A percentile compares a stretch with the other conserved stretches of the same genome.
Evolutionary conservation across 2,329 filamentous ascomycete species (phyloP).

Genomic region (Calycina herbarum): DNA sequence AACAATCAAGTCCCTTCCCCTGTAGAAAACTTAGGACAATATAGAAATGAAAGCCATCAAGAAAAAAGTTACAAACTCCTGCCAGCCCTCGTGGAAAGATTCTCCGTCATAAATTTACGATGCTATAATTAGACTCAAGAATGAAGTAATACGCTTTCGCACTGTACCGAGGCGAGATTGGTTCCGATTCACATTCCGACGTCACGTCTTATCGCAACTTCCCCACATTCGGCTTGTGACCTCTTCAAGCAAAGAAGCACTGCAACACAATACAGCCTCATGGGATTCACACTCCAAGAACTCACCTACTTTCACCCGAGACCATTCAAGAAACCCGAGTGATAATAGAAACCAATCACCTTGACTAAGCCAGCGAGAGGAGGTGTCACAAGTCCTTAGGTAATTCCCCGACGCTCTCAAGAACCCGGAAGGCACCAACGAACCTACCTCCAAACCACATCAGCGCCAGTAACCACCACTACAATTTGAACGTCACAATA

Average conservation of each 20-base stretch:
- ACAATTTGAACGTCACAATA: not conserved
- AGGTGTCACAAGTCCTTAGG: not conserved
- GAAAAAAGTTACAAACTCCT: too few species aligned
- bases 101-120: too few species aligned
- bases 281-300: constrained; percentile 2
- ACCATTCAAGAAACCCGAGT: not conserved
- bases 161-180: not conserved
- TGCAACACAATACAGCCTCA: not conserved
- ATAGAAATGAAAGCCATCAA: too few species aligned
- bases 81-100: too few species aligned
- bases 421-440: not conserved
- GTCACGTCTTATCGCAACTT: not conserved
- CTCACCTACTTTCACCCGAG: not conserved
- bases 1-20: not conserved
- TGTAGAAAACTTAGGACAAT: too few species aligned
- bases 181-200: not conserved
- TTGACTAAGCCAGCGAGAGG: not conserved
- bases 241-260: not conserved
- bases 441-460: not conserved
- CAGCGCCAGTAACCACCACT: not conserved
- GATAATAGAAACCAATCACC: not conserved
- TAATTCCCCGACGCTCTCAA: not conserved
- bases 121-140: not conserved
- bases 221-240: not conserved
- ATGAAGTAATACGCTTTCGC: not conserved